Conservation (phyloP, 1,284 basidiomycete genomes). For the Ceratobasidium sp. region DNA sequence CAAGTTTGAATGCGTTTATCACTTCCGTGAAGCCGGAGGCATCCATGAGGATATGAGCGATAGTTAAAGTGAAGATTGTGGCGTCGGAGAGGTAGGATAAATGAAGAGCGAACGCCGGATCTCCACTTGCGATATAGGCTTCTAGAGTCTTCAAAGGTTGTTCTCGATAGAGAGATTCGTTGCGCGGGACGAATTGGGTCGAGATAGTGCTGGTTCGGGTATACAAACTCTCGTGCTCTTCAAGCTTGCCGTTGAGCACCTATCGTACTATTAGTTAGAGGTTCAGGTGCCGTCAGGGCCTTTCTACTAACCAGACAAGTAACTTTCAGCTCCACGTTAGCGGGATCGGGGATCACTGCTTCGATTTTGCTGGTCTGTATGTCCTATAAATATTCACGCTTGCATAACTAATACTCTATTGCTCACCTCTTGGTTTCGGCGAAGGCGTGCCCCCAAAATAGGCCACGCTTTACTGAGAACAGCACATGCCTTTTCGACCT, state of each 20-base stretch:
- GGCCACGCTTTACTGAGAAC: conserved; percentile 29
- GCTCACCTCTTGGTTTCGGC: background rate
- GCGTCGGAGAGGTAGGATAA: conserved; percentile 28
- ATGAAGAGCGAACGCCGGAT: conserved; percentile 31
- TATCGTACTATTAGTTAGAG: background rate
- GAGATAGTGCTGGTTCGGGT: conserved; percentile 25
- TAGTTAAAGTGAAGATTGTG: conserved; percentile 28
- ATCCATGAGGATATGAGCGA: conserved; percentile 40
- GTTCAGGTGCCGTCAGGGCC: background rate
- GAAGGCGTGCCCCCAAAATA: conserved; percentile 22
- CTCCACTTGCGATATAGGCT: conserved; percentile 21
- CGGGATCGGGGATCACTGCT: conserved; percentile 22
- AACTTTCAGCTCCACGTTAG: background rate
- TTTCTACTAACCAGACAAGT: conserved; percentile 2
- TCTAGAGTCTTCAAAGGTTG: conserved; percentile 21
- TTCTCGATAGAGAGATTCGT: conserved; percentile 26
- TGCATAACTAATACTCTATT: background rate
- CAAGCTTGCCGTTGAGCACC: conserved; percentile 3
- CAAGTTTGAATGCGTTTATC: conserved; percentile 17
- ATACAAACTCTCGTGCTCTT: conserved; percentile 18
- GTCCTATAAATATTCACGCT: background rate
- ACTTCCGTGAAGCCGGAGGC: conserved; percentile 36
- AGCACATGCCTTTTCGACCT: conserved; percentile 16
- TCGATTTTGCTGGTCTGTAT: conserved; percentile 26
- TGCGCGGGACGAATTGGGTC: conserved; percentile 27